A percentile compares a stretch with the other conserved stretches of the same genome.
These are phyloP conservation scores for Alternaria arborescens DNA, from an alignment of 2,329 filamentous ascomycete species.

Conservation along the genomic window DNA sequence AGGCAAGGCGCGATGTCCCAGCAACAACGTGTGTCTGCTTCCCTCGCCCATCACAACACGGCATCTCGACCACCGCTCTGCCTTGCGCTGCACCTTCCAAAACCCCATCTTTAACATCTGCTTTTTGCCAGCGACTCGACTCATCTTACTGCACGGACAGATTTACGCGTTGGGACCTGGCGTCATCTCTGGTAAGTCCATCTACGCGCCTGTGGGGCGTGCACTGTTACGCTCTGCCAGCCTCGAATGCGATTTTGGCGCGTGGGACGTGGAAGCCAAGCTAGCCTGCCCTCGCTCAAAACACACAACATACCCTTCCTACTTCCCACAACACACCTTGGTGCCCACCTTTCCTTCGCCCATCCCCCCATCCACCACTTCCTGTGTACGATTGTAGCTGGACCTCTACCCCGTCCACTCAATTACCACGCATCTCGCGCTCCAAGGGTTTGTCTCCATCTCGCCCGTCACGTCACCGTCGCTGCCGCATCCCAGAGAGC, in stretches of 20 bases:
- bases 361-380: conserved; percentile 31
- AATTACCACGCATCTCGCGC: conserved; percentile 32
- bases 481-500: conserved; percentile 41
- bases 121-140: conserved; percentile 6
- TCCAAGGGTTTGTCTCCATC: conserved; percentile 41
- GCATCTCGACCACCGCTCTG: conserved; percentile 3
- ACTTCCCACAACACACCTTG: conserved; percentile 49
- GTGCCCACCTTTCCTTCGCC: conserved; percentile 35
- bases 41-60: conserved; percentile 29
- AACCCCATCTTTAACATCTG: neutral
- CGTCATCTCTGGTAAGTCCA: conserved; percentile 36
- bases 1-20: conserved; percentile 25
- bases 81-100: conserved; percentile 24
- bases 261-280: conserved; percentile 37
- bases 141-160: conserved; percentile 12
- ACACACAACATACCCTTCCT: conserved; percentile 46
- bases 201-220: conserved; percentile 47
- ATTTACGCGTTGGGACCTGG: conserved; percentile 35
- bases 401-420: conserved; percentile 42
- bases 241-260: conserved; percentile 41
- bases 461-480: conserved; percentile 45
- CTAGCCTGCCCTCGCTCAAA: conserved; percentile 41
- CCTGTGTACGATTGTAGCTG: conserved; percentile 44
- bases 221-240: conserved; percentile 40
- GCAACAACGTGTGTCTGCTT: conserved; percentile 26